Percentiles rank a stretch among this genome's conserved stretches.
Evolutionary conservation across 2,329 filamentous ascomycete genomes (phyloP).

Genomic region (Pestalotiopsis sp.): DNA sequence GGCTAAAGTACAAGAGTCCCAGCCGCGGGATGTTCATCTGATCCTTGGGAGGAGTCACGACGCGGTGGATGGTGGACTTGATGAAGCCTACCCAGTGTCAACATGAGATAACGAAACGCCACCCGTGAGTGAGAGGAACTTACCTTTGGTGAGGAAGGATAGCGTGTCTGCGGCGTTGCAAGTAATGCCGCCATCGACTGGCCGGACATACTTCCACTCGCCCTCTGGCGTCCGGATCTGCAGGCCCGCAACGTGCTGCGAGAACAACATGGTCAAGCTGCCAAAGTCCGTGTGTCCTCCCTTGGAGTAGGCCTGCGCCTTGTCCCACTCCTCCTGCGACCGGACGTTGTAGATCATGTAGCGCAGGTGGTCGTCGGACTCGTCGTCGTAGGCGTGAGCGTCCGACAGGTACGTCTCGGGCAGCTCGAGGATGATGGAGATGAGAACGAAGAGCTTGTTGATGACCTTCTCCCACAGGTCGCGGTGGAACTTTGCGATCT

Average conservation of each 20-base stretch:
- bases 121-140: constrained; percentile 28
- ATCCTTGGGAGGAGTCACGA: constrained; percentile 28
- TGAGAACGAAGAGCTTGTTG: constrained; percentile 49
- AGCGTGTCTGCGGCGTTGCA: constrained; percentile 52
- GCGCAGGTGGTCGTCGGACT: constrained; percentile 29
- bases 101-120: constrained; percentile 32
- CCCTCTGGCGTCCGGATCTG: constrained; percentile 51
- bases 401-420: constrained; percentile 28
- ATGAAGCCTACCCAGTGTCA: constrained; percentile 23
- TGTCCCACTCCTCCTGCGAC: constrained; percentile 32
- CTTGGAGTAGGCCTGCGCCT: constrained; percentile 41
- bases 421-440: constrained; percentile 40
- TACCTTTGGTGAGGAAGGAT: constrained; percentile 40
- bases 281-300: constrained; percentile 39
- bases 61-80: constrained; percentile 29
- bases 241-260: constrained; percentile 56
- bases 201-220: constrained; percentile 31
- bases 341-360: constrained; percentile 31
- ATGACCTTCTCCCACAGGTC: constrained; percentile 40
- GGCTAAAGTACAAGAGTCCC: constrained; percentile 29
- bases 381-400: constrained; percentile 27
- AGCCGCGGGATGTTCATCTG: constrained; percentile 25
- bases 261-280: constrained; percentile 54
- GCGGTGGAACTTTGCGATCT: constrained; percentile 28
- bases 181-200: constrained; percentile 38